Conservation (phyloP, 2,329 filamentous ascomycete genomes). For the Arachnomyces sp. region DNA sequence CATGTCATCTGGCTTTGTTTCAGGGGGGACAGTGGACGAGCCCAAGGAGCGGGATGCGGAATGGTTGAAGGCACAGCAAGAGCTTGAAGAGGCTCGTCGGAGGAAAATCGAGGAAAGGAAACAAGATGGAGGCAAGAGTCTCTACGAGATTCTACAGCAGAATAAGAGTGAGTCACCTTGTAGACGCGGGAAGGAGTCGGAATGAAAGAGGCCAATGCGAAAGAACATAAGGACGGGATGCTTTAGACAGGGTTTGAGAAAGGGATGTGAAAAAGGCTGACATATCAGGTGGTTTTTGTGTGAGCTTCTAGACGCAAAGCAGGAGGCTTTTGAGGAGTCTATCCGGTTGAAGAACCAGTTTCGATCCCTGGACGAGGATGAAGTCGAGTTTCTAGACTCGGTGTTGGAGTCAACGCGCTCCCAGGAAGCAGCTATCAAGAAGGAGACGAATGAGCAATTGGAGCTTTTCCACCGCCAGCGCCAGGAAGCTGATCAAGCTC, state of each 20-base stretch:
- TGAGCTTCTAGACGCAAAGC: slow-evolving; percentile 35
- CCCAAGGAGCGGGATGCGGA: slow-evolving; percentile 34
- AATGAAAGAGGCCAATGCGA: too few relatives aligned
- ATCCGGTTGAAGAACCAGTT: slow-evolving; percentile 44
- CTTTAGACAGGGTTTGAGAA: too few relatives aligned
- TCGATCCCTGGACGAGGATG: slow-evolving; percentile 43
- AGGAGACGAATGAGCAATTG: slow-evolving; percentile 51
- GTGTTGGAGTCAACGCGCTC: slow-evolving; percentile 49
- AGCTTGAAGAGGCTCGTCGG: slow-evolving; percentile 39
- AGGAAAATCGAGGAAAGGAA: slow-evolving; percentile 42
- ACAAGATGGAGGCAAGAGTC: slow-evolving; percentile 44
- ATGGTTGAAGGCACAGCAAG: slow-evolving; percentile 36
- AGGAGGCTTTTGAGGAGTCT: slow-evolving; percentile 46
- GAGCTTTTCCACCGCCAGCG: slow-evolving; percentile 52
- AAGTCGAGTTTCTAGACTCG: slow-evolving; percentile 46
- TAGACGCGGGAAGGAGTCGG: background rate
- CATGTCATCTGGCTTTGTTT: slow-evolving; percentile 41
- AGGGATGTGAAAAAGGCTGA: slow-evolving; percentile 22
- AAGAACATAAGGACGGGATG: too few relatives aligned
- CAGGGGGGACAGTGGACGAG: slow-evolving; percentile 34
- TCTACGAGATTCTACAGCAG: slow-evolving; percentile 41
- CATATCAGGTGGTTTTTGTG: slow-evolving; percentile 26
- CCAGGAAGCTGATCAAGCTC: slow-evolving; percentile 49
- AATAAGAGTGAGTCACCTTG: slow-evolving; percentile 39
- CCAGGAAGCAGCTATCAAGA: slow-evolving; percentile 49